These are phyloP conservation scores for Hamigera avellanea DNA, from an alignment of 495 filamentous ascomycete species.

Conservation along the genomic window DNA sequence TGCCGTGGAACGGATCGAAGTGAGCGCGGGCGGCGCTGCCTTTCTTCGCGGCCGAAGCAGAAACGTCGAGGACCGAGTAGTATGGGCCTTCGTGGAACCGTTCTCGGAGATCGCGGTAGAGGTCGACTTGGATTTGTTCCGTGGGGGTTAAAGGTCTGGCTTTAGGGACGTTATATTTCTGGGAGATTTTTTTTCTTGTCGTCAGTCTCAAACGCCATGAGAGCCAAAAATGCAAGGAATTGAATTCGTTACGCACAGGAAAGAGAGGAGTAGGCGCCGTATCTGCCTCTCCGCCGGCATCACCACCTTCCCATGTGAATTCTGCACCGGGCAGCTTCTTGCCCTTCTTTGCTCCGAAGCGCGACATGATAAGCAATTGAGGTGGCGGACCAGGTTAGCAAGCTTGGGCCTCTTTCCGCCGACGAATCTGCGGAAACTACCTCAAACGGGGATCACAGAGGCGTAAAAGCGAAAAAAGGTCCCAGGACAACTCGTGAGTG, in stretches of 20 bases:
- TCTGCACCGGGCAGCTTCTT: constrained; percentile 29
- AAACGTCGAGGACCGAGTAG: constrained; percentile 43
- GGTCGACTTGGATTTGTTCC: constrained; percentile 30
- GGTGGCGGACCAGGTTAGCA: no score
- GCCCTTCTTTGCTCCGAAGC: constrained; percentile 27
- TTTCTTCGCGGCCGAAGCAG: constrained; percentile 29
- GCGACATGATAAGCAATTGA: constrained; percentile 18
- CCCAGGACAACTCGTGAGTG: no score
- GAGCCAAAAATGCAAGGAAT: neutral
- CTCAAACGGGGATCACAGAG: no score
- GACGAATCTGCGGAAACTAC: no score
- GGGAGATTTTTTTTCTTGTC: neutral
- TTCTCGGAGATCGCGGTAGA: constrained; percentile 37
- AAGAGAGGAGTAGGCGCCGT: constrained; percentile 32
- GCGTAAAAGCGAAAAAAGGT: no score
- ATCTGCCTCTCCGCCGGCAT: constrained; percentile 26
- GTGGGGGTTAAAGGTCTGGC: constrained; percentile 18
- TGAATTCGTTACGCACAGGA: constrained; percentile 20
- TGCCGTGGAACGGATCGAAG: constrained; percentile 49
- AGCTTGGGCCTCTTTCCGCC: no score
- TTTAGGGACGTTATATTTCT: constrained; percentile 29
- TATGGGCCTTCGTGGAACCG: constrained; percentile 43
- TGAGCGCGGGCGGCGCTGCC: constrained; percentile 24
- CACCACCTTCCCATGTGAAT: constrained; percentile 29
- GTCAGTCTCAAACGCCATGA: neutral